These are phyloP conservation scores for Selaginella tamariscina DNA, from an alignment of 75 land plant species.

Conservation along the genomic window DNA sequence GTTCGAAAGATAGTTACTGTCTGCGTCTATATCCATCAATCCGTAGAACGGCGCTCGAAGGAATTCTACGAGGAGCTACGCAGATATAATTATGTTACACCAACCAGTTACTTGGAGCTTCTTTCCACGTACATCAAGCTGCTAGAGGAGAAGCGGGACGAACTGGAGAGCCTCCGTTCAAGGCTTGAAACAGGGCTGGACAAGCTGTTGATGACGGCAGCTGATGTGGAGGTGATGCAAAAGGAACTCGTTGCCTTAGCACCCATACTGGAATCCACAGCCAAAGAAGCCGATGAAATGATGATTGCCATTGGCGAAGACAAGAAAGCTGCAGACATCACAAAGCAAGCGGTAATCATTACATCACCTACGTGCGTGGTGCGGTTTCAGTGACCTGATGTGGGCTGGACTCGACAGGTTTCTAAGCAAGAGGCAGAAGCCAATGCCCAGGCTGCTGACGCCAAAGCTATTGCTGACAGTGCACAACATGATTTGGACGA, in stretches of 20 bases:
- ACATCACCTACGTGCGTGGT: background rate
- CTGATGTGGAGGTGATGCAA: slow-evolving; percentile 29
- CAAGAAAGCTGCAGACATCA: slow-evolving; percentile 24
- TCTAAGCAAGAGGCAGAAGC: slow-evolving; percentile 32
- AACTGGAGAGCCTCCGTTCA: slow-evolving; percentile 18
- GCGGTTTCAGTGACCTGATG: background rate
- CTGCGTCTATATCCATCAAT: slow-evolving; percentile 31
- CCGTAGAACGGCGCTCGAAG: slow-evolving; percentile 22
- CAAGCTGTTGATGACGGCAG: slow-evolving; percentile 25
- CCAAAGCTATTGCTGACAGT: slow-evolving; percentile 34
- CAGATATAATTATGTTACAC: slow-evolving; percentile 29
- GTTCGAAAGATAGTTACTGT: slow-evolving; percentile 12
- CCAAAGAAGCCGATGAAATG: slow-evolving; percentile 36
- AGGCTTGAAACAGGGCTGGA: slow-evolving; percentile 28
- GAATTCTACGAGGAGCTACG: slow-evolving; percentile 31
- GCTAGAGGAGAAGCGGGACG: slow-evolving; percentile 20
- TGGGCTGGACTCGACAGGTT: slow-evolving; percentile 10
- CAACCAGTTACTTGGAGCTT: slow-evolving; percentile 33
- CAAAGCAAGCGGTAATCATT: slow-evolving; percentile 22
- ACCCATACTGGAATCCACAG: slow-evolving; percentile 23
- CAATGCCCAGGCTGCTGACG: slow-evolving; percentile 25
- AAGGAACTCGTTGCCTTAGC: slow-evolving; percentile 16
- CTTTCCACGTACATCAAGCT: slow-evolving; percentile 26
- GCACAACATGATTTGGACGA: slow-evolving; percentile 31
- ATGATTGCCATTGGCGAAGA: slow-evolving; percentile 24